phyloP scores from a whole-genome alignment of 2,329 filamentous ascomycete species.

The Triangularia setosa region DNA sequence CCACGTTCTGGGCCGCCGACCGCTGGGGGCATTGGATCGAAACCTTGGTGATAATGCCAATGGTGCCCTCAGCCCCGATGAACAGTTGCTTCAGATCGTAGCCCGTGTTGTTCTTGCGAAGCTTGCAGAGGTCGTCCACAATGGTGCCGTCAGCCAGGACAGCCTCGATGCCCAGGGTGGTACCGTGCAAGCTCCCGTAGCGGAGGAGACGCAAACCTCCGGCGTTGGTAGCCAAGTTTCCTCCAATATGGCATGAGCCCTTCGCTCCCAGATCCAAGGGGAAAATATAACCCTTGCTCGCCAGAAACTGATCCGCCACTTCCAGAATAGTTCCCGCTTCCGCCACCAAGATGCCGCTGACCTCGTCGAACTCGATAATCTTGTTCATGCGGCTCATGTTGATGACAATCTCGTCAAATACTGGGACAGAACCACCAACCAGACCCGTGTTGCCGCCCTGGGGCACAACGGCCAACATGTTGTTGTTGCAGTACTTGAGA shows the following conservation, averaged over 20 bases:
- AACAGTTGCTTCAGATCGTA: constrained; percentile 97
- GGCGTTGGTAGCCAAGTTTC: constrained; percentile 93
- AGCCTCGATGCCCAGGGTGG: constrained; percentile 84
- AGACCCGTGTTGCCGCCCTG: constrained; percentile 97
- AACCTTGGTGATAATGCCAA: constrained; percentile 88
- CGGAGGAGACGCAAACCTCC: constrained; percentile 84
- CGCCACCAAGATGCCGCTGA: constrained; percentile 83
- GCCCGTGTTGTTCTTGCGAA: constrained; percentile 98
- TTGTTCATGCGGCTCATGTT: constrained; percentile 86
- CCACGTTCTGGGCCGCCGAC: constrained; percentile 86
- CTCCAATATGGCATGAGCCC: constrained; percentile 92
- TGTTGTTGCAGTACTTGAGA: constrained; percentile 90
- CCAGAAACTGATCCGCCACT: constrained; percentile 79
- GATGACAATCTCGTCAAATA: constrained; percentile 97
- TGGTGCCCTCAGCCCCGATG: constrained; percentile 90
- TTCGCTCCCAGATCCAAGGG: constrained; percentile 97
- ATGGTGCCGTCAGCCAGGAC: constrained; percentile 92
- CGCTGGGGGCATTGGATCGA: constrained; percentile 87
- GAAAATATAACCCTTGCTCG: constrained; percentile 82
- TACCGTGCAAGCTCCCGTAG: constrained; percentile 93
- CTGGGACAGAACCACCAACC: constrained; percentile 90
- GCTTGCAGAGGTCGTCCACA: constrained; percentile 78
- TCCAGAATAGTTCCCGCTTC: constrained; percentile 93
- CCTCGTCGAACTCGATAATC: constrained; percentile 87
- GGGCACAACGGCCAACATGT: constrained; percentile 87